Evolutionary conservation across 768 basidiomycete species (phyloP), one percentile per base, ranked within the genome.

Genomic region (Phylloporus arenicola): DNA sequence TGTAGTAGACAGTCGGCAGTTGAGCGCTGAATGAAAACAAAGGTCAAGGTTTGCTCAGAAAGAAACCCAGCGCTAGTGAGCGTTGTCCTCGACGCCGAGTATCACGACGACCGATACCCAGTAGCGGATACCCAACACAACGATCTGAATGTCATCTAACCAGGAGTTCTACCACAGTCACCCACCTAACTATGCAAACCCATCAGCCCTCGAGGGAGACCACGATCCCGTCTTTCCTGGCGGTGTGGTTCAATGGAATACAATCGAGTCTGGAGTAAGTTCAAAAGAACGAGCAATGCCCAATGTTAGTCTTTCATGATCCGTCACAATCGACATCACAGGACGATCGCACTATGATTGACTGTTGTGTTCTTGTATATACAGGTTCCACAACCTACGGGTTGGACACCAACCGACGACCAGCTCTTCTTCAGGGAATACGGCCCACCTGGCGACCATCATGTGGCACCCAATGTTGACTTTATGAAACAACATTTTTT

Each of bases 401-500:
- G 75, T 54, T 68, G 74, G 58, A 78, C 69, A 42, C 90, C 90
- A 0, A 79, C 81, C 1, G 86, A 91, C 53, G 82, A 79, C 38
- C 80, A 92, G 56, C 83, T 93, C 68, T 92, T 79, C 66, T 57
- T 75, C 49, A 56, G 65, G 38, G 71, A 79, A 57, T 61, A 73
- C 51, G 79, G 82, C 48, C 64, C 61, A 19, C 44, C 57, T 5
- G 64, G 64, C 17, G 64, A 65, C 17, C 44, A 48, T 25, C 71
- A 78, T 31, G 68, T 70, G 47, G 81, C 81, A 54, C 86, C 91
- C 17, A 89, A 92, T 62, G 78, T 84, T 47, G 77, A 78, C 1
- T 90, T 87, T 66, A 73, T 97, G 52, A 92, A 87, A 68, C 78
- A 86, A 45, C 94, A 97, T 68, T 95, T 97, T 71, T 84, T 89